Percentiles rank a stretch among this genome's conserved stretches.
Conservation (phyloP, 345 rosid genomes). For the Arabidopsis thaliana region TAIR10.1 NC_003076.8:2636001-2636500, state of each 20-base stretch:
- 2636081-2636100: slow-evolving; percentile 1
- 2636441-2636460: slow-evolving; percentile 98
- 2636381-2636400: background rate
- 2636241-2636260: slow-evolving; percentile 99
- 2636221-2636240: slow-evolving; percentile 98
- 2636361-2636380: background rate
- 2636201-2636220: slow-evolving; percentile 98
- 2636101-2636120: background rate
- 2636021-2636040: slow-evolving; percentile 9
- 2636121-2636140: background rate
- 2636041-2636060: slow-evolving; percentile 8
- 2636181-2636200: slow-evolving; percentile 32
- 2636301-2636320: background rate
- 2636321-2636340: background rate
- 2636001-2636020: slow-evolving; percentile 21
- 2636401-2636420: background rate
- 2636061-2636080: slow-evolving; percentile 11
- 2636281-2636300: background rate
- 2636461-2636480: slow-evolving; percentile 99
- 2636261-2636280: background rate
- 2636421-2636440: slow-evolving; percentile 97
- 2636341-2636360: slow-evolving; percentile 11
- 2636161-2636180: slow-evolving; percentile 24
- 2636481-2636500: slow-evolving; percentile 99
- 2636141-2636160: background rate